Conservation (phyloP, 2,329 filamentous ascomycete genomes). For the Penicillium sp. region DNA sequence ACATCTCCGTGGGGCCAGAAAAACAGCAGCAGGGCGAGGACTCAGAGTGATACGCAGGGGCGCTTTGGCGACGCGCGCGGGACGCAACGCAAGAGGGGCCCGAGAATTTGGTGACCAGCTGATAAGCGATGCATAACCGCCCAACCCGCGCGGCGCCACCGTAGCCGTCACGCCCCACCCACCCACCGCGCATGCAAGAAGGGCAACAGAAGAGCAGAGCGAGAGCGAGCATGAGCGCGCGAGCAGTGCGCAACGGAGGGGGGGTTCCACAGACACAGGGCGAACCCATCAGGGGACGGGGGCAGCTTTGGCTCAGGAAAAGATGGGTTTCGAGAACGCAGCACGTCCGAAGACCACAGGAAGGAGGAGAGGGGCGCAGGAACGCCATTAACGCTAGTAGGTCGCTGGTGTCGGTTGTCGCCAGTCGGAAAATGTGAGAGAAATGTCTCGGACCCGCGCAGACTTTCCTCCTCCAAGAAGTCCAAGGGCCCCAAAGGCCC, state of each 20-base stretch:
- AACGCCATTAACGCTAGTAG: not conserved
- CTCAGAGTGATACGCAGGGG: not conserved
- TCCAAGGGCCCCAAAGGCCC: no score
- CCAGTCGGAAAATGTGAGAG: conserved; percentile 16
- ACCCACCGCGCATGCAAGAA: not conserved
- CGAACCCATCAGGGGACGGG: not conserved
- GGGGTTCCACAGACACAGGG: not conserved
- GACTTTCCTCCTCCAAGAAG: conserved; percentile 9
- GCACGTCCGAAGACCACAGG: no score
- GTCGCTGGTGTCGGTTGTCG: conserved; percentile 7
- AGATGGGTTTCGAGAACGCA: no score
- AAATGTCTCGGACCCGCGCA: conserved; percentile 31
- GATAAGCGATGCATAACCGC: conserved; percentile 27
- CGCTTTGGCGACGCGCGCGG: not conserved
- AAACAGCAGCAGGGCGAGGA: no score
- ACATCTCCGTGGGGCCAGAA: not conserved
- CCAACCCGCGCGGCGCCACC: conserved; percentile 18
- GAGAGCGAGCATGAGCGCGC: not conserved
- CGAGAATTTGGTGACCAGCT: conserved; percentile 11
- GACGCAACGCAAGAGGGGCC: not conserved
- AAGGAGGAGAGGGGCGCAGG: not conserved
- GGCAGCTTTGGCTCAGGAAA: not conserved
- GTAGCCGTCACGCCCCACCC: conserved; percentile 5
- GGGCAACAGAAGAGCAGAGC: not conserved
- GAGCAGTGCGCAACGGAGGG: not conserved